Conservation (phyloP, 306 rosid species). For the Pterocarpus santalinus region DNA sequence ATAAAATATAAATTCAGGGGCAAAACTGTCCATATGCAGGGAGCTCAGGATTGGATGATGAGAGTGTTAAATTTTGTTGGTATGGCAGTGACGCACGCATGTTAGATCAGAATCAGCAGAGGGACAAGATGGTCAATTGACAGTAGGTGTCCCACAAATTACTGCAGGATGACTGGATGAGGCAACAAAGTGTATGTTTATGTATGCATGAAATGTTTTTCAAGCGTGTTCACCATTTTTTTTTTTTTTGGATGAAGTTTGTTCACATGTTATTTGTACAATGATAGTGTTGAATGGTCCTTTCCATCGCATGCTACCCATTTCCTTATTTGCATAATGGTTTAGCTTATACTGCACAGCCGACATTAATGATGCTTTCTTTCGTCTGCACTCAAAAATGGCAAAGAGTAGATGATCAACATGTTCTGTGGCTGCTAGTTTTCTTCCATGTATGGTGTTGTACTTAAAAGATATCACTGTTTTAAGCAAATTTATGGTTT, state of each 20-base stretch:
- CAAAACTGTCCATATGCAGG: slow-evolving; percentile 18
- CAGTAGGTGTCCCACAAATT: slow-evolving; percentile 10
- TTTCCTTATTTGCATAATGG: slow-evolving; percentile 11
- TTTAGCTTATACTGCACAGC: slow-evolving; percentile 34
- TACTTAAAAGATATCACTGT: slow-evolving; percentile 2
- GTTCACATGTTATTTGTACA: slow-evolving; percentile 28
- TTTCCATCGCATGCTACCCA: slow-evolving; percentile 29
- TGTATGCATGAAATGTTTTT: slow-evolving; percentile 32
- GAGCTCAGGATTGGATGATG: slow-evolving; percentile 9
- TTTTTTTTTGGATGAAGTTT: neutral
- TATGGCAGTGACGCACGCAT: slow-evolving; percentile 20
- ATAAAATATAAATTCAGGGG: neutral
- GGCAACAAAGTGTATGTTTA: slow-evolving; percentile 21
- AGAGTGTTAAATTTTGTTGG: slow-evolving; percentile 40
- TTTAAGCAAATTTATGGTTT: slow-evolving; percentile 48
- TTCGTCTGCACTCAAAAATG: neutral
- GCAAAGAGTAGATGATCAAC: slow-evolving; percentile 1
- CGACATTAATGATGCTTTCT: slow-evolving; percentile 26
- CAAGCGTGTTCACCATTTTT: neutral
- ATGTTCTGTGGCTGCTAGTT: slow-evolving; percentile 10
- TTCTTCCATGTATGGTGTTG: slow-evolving; percentile 16
- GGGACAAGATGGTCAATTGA: slow-evolving; percentile 47
- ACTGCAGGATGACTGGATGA: slow-evolving; percentile 16
- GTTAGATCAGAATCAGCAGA: slow-evolving; percentile 39
- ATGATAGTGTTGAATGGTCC: slow-evolving; percentile 37